Evolutionary conservation across 2,329 filamentous ascomycete species (phyloP), one percentile per base, ranked within the genome.

Genomic region (Lachnellula occidentalis): DNA sequence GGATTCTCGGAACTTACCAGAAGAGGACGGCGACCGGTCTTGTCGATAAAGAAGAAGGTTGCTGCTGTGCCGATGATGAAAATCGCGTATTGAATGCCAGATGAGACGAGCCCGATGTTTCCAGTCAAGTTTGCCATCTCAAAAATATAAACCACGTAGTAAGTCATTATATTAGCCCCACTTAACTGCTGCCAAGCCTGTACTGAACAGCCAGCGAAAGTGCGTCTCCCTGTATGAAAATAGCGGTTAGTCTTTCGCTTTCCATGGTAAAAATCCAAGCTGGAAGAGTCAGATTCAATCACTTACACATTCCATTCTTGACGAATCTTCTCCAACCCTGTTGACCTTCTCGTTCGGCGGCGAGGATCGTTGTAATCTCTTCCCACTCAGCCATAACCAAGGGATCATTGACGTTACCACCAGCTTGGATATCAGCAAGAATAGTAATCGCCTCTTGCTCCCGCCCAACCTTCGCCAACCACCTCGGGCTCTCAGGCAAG

Each of bases 321-420:
- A 73, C 56, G 56, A 74, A 74, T 60, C 72, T 72, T 34, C 64
- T 67, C 70, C 70, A 74, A n/a, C 59, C 56, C 3, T 17, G 17
- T 6, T 51, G 48, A 64, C 71, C 37, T 51, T 62, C 36, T 61
- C 70, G 8, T 53, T 61, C 59, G 2, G 56, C 58, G 3, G 45
- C 39, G 14, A 77, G 67, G 4, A 73, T 70, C 0, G 70, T 72
- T 17, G 64, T 65, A 51, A 82, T 79, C 55, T 82, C 78, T 53
- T 80, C 73, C 70, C 76, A 78, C 65, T 85, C 82, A 0, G 79
- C 78, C 24, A 82, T 64, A 7, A 86, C 80, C 1, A 78, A 61
- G 0, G 81, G 78, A 55, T 83, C 75, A 6, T 76, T 69, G 19
- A 72, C 69, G 54, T 85, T 74, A 4, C 81, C 81, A 1, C 73